Conservation (phyloP, 495 filamentous ascomycete species). For the Penicillium waksmanii region DNA sequence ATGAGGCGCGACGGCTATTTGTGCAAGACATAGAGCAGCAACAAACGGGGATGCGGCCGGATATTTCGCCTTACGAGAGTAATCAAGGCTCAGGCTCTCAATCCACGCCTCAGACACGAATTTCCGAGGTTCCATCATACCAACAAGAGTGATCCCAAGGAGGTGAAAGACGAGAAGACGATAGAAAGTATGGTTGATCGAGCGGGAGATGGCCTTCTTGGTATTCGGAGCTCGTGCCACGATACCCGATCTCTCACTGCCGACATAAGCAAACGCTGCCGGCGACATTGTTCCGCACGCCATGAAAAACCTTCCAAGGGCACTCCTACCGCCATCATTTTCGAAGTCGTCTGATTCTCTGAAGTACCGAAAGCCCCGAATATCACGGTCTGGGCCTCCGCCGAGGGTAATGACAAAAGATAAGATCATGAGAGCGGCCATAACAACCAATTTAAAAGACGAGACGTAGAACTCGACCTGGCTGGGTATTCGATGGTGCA, state of each 20-base stretch:
- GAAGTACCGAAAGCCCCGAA: constrained; percentile 77
- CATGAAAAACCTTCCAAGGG: constrained; percentile 37
- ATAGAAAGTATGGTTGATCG: constrained; percentile 77
- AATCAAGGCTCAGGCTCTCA: constrained; percentile 4
- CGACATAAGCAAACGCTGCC: constrained; percentile 79
- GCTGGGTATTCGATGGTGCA: constrained; percentile 52
- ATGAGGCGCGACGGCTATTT: constrained; percentile 53
- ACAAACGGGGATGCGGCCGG: constrained; percentile 63
- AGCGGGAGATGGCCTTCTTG: constrained; percentile 68
- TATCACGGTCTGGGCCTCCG: constrained; percentile 67
- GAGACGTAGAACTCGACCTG: constrained; percentile 57
- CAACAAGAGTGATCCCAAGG: constrained; percentile 50
- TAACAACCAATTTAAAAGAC: constrained; percentile 68
- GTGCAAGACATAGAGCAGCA: constrained; percentile 54
- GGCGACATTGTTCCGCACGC: constrained; percentile 76
- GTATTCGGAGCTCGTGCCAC: constrained; percentile 71
- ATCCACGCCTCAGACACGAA: constrained; percentile 44
- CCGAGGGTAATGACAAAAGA: constrained; percentile 67
- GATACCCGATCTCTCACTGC: constrained; percentile 79
- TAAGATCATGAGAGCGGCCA: constrained; percentile 68
- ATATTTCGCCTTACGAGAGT: constrained; percentile 16
- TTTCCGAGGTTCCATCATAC: constrained; percentile 60
- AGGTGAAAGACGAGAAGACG: constrained; percentile 81
- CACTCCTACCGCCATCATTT: not conserved
- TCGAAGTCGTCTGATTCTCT: constrained; percentile 40